Base-by-base conservation (phyloP, 768 basidiomycete species). In the Suillus plorans region DNA sequence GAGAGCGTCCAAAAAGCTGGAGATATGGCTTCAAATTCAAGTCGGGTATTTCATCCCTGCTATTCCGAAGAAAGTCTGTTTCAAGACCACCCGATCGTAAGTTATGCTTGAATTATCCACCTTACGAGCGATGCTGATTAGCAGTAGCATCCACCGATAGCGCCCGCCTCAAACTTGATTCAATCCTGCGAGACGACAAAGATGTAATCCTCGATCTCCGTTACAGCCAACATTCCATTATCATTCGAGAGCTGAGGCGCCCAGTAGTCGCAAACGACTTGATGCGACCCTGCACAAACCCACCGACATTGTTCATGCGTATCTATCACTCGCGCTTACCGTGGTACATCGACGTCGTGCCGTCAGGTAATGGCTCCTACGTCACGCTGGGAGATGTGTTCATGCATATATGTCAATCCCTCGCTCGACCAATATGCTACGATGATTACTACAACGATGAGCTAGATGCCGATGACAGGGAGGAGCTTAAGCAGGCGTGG, bases 281-380 rank as follows among this genome's bases (percentile, higher is more conserved):
- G 67, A 77, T 80, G 14, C 86, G 85, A 52, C 79, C 85, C 60
- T 84, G 83, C 28, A 84, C 84, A 16, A 77, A 78, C 47, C 87
- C 87, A 1, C 80, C 85, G 2, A 75, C 82, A 0, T 69, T 75
- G 6, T 74, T 74, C 63, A 82, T 90, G 78, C 85, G 86, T 14
- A 69, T 90, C 59, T 85, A 80, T 69, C 86, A 88, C 72, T 74
- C 82, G 0, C 76, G 78, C 42, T 75, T 88, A 1, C 89, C 89
- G 0, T 91, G 89, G 89, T 88, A 84, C 74, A 82, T 91, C 71
- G 89, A 90, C 67, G 77, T 89, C 20, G 69, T 71, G 28, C 74
- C 81, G 47, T 73, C 72, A 9, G 67, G 67, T 34, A 79, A 82
- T 49, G 79, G 81, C 3, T 75, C 82, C 28, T 88, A 88, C n/a